phyloP scores from a whole-genome alignment of 1,284 basidiomycete species.

The Austroboletus olivaceoglutinosus region DNA sequence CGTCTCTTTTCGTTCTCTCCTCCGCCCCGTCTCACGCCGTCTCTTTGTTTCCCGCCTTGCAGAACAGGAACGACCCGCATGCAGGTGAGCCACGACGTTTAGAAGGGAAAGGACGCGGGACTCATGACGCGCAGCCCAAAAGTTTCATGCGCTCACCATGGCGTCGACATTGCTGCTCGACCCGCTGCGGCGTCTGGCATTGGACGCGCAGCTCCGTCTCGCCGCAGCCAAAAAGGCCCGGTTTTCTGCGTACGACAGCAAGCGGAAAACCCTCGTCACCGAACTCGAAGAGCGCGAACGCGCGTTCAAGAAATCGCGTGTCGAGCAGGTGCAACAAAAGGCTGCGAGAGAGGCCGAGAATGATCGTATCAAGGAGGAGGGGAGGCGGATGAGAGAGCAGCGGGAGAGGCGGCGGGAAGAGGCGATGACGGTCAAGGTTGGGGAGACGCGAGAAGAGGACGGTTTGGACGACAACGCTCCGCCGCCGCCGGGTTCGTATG shows the following conservation, averaged over 20 bases:
- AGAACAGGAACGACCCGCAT: conserved; percentile 80
- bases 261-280: conserved; percentile 77
- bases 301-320: conserved; percentile 66
- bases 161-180: conserved; percentile 86
- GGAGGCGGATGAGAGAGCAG: conserved; percentile 68
- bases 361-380: conserved; percentile 78
- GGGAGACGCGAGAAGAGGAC: conserved; percentile 38
- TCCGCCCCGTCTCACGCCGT: conserved; percentile 5
- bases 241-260: conserved; percentile 73
- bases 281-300: conserved; percentile 84
- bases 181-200: conserved; percentile 75
- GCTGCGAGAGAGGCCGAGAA: conserved; percentile 59
- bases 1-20: conserved; percentile 32
- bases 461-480: conserved; percentile 51
- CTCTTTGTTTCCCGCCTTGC: conserved; percentile 2
- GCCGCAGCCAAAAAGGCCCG: conserved; percentile 71
- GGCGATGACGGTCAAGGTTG: conserved; percentile 41
- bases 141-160: conserved; percentile 86
- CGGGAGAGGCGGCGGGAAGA: conserved; percentile 52
- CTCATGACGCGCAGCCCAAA: conserved; percentile 51
- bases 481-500: conserved; percentile 54
- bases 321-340: conserved; percentile 61
- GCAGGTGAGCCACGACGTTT: conserved; percentile 49
- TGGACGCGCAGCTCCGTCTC: conserved; percentile 77
- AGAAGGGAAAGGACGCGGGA: not conserved